These are phyloP conservation scores for Colletotrichum phormii DNA, from an alignment of 2,329 filamentous ascomycete genomes.

Conservation along the genomic window DNA sequence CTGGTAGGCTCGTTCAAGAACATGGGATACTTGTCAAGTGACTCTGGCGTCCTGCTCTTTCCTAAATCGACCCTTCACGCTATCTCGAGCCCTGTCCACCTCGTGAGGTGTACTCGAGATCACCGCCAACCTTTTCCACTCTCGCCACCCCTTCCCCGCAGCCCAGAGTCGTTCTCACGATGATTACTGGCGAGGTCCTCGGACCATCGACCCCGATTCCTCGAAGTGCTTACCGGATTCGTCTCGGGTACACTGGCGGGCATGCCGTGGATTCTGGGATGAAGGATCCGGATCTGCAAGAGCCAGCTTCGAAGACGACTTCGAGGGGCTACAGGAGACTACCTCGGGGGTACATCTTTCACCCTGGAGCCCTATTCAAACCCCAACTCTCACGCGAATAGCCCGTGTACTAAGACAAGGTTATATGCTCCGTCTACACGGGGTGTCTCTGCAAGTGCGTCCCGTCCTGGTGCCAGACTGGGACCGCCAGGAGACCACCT, in stretches of 20 bases:
- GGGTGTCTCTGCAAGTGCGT: conserved; percentile 3
- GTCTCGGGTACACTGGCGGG: conserved; percentile 1
- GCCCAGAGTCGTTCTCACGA: conserved; percentile 19
- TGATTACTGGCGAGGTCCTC: conserved; percentile 27
- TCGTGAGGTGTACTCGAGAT: conserved; percentile 11
- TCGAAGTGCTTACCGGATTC: conserved; percentile 17
- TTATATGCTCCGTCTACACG: not conserved
- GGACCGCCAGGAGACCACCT: not conserved
- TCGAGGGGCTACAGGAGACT: conserved; percentile 3
- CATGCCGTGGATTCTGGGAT: conserved; percentile 22
- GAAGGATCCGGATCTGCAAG: conserved; percentile 14
- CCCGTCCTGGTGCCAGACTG: not conserved
- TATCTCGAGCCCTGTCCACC: conserved; percentile 14
- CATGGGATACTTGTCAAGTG: conserved; percentile 21
- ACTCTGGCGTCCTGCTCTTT: conserved; percentile 25
- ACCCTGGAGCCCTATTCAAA: not conserved
- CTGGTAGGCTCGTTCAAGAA: not conserved
- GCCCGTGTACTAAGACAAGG: not conserved
- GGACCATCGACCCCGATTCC: not conserved
- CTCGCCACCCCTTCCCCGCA: conserved; percentile 34
- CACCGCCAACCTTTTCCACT: conserved; percentile 16
- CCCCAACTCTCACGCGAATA: not conserved
- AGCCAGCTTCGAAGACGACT: not conserved
- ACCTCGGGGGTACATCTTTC: conserved; percentile 11
- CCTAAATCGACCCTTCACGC: conserved; percentile 18